Evolutionary conservation across 2,329 filamentous ascomycete genomes (phyloP), one percentile per base, ranked within the genome.

Genomic region (Sordariomycetes sp.): DNA sequence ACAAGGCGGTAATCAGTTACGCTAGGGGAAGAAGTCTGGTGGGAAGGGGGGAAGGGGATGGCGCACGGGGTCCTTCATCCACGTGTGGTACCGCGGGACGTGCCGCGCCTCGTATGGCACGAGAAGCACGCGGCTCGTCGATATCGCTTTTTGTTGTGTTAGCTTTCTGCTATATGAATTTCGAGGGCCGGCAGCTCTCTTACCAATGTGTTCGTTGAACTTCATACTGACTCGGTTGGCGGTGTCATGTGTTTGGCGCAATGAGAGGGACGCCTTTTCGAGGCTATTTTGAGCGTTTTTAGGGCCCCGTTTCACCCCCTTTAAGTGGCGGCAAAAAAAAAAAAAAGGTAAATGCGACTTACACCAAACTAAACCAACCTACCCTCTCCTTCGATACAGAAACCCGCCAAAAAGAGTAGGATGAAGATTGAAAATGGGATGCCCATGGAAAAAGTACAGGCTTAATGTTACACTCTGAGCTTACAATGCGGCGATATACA

Each of bases 61-160:
- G 59, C 69, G 63, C 67, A 80, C 86, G 55, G 85, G 78, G 65
- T 94, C 85, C 74, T 91, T 80, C 91, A 97, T 96, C 92, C 92
- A 97, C 65, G 77, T 74, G 67, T 96, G 89, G 68, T 96, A 96
- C 42, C 78, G 84, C 17, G 78, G 77, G 25, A 97, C 92, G 74
- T 96, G 92, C 66, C 84, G 86, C 42, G 77, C 71, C 61, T 86
- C 85, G 70, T 96, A 96, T 0, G 91, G 91, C 10, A 96, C 90
- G 10, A 97, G 79, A 20, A 95, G 78, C 52, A 88, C 74, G 54
- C 75, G 75, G 4, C 78, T 70, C 1, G 86, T 86, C 2, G 80
- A 77, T 35, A 95, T 72, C 20, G 85, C 89, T 95, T 45, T 45
- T 45, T 7, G n/a, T n/a, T 7, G 15, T 45, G 7, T 17, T 45